Conservation (phyloP, 441 rosid species). For the Kokia cookei region DNA sequence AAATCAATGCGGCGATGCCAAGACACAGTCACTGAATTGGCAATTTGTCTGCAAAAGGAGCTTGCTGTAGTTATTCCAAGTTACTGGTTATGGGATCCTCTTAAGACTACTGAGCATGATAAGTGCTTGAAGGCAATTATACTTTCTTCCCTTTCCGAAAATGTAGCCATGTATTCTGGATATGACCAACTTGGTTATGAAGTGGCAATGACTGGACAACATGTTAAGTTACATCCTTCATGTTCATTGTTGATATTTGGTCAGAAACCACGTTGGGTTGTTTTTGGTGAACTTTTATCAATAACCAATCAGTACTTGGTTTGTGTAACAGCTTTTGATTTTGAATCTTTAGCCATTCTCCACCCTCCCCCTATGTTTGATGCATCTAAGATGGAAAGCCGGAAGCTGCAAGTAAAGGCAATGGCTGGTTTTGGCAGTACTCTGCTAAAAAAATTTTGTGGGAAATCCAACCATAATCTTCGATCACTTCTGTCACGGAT, state of each 20-base stretch:
- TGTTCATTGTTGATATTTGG: conserved; percentile 73
- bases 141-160: conserved; percentile 73
- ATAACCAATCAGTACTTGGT: conserved; percentile 59
- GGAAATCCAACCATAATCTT: conserved; percentile 52
- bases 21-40: conserved; percentile 71
- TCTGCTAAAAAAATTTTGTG: conserved; percentile 68
- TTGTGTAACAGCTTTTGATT: conserved; percentile 85
- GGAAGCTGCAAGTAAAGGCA: conserved; percentile 50
- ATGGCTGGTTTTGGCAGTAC: conserved; percentile 57
- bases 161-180: conserved; percentile 87
- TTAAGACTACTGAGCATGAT: conserved; percentile 34
- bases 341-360: conserved; percentile 50
- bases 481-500: conserved; percentile 48
- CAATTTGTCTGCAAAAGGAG: conserved; percentile 59
- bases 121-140: conserved; percentile 49
- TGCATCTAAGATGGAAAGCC: conserved; percentile 35
- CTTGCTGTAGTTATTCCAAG: conserved; percentile 49
- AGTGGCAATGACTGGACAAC: conserved; percentile 68
- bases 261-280: conserved; percentile 88
- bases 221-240: conserved; percentile 80
- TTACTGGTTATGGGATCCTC: conserved; percentile 69
- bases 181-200: conserved; percentile 80
- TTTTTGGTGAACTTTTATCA: conserved; percentile 77
- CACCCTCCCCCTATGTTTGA: conserved; percentile 72
- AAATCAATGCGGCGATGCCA: conserved; percentile 86